These are phyloP conservation scores for Fomitopsis serialis DNA, from an alignment of 768 basidiomycete genomes.

Conservation along the genomic window DNA sequence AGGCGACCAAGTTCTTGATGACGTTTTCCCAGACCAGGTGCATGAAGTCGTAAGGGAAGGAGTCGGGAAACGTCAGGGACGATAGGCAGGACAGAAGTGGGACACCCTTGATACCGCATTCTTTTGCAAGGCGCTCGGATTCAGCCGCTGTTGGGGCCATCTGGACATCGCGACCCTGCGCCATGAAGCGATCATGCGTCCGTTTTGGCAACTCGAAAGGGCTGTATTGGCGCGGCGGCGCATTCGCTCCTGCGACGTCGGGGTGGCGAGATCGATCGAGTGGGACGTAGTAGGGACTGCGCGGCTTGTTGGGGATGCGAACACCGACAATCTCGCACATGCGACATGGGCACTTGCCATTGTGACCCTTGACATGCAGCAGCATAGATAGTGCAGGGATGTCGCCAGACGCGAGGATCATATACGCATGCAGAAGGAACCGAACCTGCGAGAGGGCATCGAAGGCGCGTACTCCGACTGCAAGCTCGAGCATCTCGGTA, in stretches of 20 bases:
- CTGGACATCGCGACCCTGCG: neutral
- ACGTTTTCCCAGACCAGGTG: slow-evolving; percentile 44
- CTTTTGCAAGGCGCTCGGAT: slow-evolving; percentile 9
- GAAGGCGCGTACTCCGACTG: slow-evolving; percentile 13
- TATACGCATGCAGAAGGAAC: slow-evolving; percentile 17
- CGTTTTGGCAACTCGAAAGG: slow-evolving; percentile 8
- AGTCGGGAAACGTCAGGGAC: slow-evolving; percentile 31
- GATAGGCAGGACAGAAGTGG: slow-evolving; percentile 26
- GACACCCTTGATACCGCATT: slow-evolving; percentile 18
- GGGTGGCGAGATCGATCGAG: neutral
- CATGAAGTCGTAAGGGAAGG: slow-evolving; percentile 46
- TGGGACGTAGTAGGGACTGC: slow-evolving; percentile 10
- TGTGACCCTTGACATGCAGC: slow-evolving; percentile 22
- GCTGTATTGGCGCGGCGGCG: slow-evolving; percentile 1
- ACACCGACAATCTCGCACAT: slow-evolving; percentile 17
- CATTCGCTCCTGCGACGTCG: neutral
- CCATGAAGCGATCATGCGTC: neutral
- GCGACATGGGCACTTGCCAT: slow-evolving; percentile 18
- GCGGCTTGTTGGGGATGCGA: slow-evolving; percentile 1
- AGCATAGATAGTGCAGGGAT: slow-evolving; percentile 18
- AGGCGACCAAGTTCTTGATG: slow-evolving; percentile 31
- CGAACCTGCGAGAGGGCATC: neutral
- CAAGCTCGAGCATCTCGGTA: slow-evolving; percentile 18
- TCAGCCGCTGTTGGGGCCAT: neutral
- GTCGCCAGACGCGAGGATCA: slow-evolving; percentile 18